phyloP scores from a whole-genome alignment of 2,329 filamentous ascomycete species.

The Aschersonia sp. region DNA sequence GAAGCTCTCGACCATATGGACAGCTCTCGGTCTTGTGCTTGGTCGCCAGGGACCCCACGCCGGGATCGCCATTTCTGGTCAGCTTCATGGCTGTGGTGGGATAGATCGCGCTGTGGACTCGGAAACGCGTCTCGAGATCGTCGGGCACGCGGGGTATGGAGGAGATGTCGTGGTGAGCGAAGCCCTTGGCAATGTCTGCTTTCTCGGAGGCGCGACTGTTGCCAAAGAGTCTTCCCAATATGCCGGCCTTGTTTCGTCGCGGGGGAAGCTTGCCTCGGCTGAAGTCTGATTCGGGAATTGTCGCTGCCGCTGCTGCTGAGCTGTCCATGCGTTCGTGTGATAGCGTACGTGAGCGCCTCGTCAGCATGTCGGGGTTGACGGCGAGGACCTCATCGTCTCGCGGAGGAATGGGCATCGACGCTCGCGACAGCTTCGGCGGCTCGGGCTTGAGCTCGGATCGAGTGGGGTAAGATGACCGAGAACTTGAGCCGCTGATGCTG shows the following conservation, averaged over 20 bases:
- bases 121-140: not conserved
- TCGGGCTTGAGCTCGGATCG: not conserved
- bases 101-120: not conserved
- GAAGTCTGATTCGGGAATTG: no score
- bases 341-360: not conserved
- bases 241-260: not conserved
- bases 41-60: not conserved
- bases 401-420: not conserved
- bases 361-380: not conserved
- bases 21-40: not conserved
- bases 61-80: not conserved
- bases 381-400: not conserved
- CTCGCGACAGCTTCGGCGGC: not conserved
- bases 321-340: not conserved
- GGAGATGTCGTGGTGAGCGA: not conserved
- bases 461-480: not conserved
- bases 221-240: not conserved
- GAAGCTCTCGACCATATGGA: no score
- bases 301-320: no score
- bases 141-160: not conserved
- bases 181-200: not conserved
- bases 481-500: not conserved
- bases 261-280: no score
- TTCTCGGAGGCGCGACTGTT: not conserved
- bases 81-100: not conserved